Base-by-base conservation (phyloP, 345 rosid species). In the Eutrema heterophyllum region DNA sequence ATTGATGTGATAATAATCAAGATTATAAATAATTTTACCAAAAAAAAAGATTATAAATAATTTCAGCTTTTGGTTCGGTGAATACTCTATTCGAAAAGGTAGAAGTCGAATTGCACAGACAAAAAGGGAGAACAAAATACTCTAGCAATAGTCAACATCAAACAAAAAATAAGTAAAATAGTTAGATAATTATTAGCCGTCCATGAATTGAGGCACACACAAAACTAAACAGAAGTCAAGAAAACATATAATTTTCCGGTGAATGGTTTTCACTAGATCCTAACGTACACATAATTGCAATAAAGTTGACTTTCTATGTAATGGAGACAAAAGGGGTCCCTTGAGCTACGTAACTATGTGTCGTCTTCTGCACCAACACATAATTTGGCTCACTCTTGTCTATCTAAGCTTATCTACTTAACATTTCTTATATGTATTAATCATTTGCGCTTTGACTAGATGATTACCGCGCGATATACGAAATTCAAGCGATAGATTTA, bases 291-390 rank as follows among this genome's bases (percentile, higher is more conserved):
- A 73, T 35, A 54, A 64, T 15, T 55, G 71, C 56, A 55, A 7
- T 51, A 30, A 74, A 48, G 72, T 74, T 68, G 78, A 74, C 78
- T 67, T 58, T n/a, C 9, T 59, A 32, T 32, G 46, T 50, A 66
- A 74, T 30, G n/a, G 36, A 74, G 68, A 67, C 78, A 67, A 74
- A 74, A 18, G 6, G 36, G 73, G 61, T 29, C 54, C 78, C 52
- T 49, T 40, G 68, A 58, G 11, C 54, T 18, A 58, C 73, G 62
- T 50, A 67, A 49, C 45, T 49, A 15, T 29, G 26, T 58, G 78
- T 74, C 73, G 26, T 67, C 54, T 74, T 74, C 59, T 46, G 41
- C 35, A 67, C 54, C 67, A 36, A 67, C 21, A 14, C 72, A 56
- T 16, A 16, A 8, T 15, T 33, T 6, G 38, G 39, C 56, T 64